Evolutionary conservation across 371 early-diverging fungal species (phyloP), one percentile per base, ranked within the genome.

Genomic region (Mucor mucedo): DNA sequence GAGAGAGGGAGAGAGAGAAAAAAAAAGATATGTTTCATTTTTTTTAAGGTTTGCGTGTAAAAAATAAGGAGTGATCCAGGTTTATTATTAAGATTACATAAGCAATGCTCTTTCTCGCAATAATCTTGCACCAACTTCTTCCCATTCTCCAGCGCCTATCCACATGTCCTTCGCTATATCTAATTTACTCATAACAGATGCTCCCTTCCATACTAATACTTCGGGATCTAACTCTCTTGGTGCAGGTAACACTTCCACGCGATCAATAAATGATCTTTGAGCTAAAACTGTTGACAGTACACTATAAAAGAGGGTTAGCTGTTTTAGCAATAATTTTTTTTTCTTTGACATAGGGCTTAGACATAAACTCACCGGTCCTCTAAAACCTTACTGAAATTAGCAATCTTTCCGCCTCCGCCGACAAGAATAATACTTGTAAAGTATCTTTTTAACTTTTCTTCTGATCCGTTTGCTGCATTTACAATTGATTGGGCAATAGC

Each of bases 161-260:
- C 93, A 95, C 83, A 93, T 74, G 27, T 96, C 95, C 40, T 81
- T 84, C 2, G 90, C 85, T 39, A 82, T 79, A 29, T 95, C 96
- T 27, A 95, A 76, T 59, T 91, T 85, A 58, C 85, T 83, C 57
- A 94, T 73, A 4, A 96, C 94, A 4, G 92, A 85, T 0, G 85
- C 96, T 2, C 96, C 96, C 68, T 95, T 96, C 96, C 96, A 96
- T 7, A 89, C 88, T 53, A 96, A 66, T 44, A 92, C 70, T n/a
- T 92, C 79, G 6, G 94, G 91, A 58, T 96, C 96, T 52, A 96
- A 73, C 55, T 96, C 95, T 29, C 94, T 81, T 7, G 95, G 95
- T 5, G 93, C 85, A 5, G 90, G 89, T 40, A 92, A 67, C 1
- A 94, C 89, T 52, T 91, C 90, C 0, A 89, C 88, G 28, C 85